Percentiles rank a stretch among this genome's conserved stretches.
phyloP scores from a whole-genome alignment of 1,139 yeast genomes.

The Kluyveromyces marxianus region DNA sequence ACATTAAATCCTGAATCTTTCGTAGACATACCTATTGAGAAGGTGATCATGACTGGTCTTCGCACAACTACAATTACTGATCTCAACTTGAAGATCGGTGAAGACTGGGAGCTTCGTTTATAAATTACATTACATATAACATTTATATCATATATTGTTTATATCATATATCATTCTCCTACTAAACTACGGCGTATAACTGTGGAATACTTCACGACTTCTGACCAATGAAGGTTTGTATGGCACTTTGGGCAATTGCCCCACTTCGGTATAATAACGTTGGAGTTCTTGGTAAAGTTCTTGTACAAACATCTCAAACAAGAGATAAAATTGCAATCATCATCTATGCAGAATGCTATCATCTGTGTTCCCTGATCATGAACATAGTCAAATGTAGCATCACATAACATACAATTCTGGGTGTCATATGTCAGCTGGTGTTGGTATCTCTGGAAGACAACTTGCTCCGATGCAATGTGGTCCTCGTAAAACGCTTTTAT shows the following conservation, averaged over 20 bases:
- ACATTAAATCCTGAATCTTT: slow-evolving; percentile 15
- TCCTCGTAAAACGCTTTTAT: slow-evolving; percentile 21
- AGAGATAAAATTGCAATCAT: slow-evolving; percentile 31
- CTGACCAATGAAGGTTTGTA: slow-evolving; percentile 36
- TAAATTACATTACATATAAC: slow-evolving; percentile 3
- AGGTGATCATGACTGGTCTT: slow-evolving; percentile 41
- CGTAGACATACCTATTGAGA: slow-evolving; percentile 42
- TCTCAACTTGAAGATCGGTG: slow-evolving; percentile 34
- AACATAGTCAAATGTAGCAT: slow-evolving; percentile 31
- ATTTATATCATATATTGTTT: not conserved
- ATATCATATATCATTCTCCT: not conserved
- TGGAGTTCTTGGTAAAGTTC: slow-evolving; percentile 17
- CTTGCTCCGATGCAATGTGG: slow-evolving; percentile 11
- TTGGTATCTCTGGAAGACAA: slow-evolving; percentile 19
- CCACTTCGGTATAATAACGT: slow-evolving; percentile 33
- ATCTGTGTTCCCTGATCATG: slow-evolving; percentile 25
- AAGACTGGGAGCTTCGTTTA: slow-evolving; percentile 42
- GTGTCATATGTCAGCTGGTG: slow-evolving; percentile 23
- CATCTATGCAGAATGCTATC: slow-evolving; percentile 35
- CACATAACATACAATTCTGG: slow-evolving; percentile 31
- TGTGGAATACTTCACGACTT: slow-evolving; percentile 35
- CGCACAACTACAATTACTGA: not conserved
- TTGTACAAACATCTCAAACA: slow-evolving; percentile 43
- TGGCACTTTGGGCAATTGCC: slow-evolving; percentile 39
- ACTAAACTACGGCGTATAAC: slow-evolving; percentile 19